Conservation (phyloP, 2,329 filamentous ascomycete genomes). For the Fusarium pseudoanthophilum region DNA sequence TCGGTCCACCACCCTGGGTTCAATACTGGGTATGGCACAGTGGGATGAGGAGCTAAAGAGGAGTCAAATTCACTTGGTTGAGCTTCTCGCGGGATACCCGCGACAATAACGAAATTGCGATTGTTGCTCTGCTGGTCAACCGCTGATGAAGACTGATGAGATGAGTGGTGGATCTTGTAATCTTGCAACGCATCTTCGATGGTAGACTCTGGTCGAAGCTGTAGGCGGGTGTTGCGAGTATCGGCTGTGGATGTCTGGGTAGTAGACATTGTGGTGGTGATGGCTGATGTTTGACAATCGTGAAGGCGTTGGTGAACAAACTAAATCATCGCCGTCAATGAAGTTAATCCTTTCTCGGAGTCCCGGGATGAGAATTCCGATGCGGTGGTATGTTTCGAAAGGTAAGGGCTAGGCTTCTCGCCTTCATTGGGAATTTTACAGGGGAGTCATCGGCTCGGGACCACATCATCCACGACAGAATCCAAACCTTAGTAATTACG, state of each 20-base stretch:
- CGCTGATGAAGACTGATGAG: neutral
- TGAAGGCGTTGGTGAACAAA: neutral
- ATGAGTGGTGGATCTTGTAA: slow-evolving; percentile 5
- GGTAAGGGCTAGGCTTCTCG: too few relatives aligned
- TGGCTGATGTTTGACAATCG: too few relatives aligned
- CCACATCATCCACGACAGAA: neutral
- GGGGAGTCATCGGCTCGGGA: neutral
- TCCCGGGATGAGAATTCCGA: too few relatives aligned
- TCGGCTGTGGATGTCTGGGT: neutral
- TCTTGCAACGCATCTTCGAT: too few relatives aligned
- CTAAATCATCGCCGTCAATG: neutral
- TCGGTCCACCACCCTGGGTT: neutral
- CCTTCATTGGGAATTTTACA: too few relatives aligned
- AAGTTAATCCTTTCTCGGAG: accelerated
- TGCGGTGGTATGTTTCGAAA: too few relatives aligned
- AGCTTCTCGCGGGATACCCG: neutral
- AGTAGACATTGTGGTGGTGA: neutral
- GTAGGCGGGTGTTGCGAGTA: too few relatives aligned
- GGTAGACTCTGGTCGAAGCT: too few relatives aligned
- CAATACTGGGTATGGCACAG: slow-evolving; percentile 1
- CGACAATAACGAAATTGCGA: neutral
- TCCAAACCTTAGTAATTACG: too few relatives aligned
- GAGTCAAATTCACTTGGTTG: slow-evolving; percentile 1
- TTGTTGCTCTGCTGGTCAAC: neutral
- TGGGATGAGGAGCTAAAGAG: neutral